Conservation (phyloP, 2,329 filamentous ascomycete genomes). For the Sordariomycetes sp. region DNA sequence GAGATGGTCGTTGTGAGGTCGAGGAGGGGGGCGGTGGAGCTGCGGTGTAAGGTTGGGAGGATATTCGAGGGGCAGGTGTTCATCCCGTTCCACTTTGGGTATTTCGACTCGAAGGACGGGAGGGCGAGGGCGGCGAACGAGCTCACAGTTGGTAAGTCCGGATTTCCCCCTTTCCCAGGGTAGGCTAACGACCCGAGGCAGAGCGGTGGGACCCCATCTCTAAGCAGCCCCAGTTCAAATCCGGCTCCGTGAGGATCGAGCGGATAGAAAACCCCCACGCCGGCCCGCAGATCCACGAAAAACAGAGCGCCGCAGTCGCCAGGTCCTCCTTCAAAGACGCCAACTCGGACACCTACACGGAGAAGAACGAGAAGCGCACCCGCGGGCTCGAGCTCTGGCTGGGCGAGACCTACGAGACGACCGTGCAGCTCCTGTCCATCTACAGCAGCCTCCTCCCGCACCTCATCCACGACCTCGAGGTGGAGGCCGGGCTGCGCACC, state of each 20-base stretch:
- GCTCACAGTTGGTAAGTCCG: slow-evolving; percentile 18
- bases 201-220: slow-evolving; percentile 20
- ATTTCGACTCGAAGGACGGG: slow-evolving; percentile 21
- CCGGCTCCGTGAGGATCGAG: slow-evolving; percentile 20
- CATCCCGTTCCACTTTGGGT: slow-evolving; percentile 26
- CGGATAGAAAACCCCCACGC: slow-evolving; percentile 10
- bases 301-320: slow-evolving; percentile 13
- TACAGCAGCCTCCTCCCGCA: slow-evolving; percentile 14
- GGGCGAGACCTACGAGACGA: slow-evolving; percentile 17
- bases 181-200: background rate
- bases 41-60: slow-evolving; percentile 16
- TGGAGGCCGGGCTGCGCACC: slow-evolving; percentile 16
- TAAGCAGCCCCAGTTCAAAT: slow-evolving; percentile 25
- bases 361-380: slow-evolving; percentile 10
- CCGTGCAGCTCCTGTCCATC: slow-evolving; percentile 13
- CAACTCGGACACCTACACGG: slow-evolving; percentile 1
- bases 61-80: slow-evolving; percentile 20
- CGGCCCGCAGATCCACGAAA: slow-evolving; percentile 9
- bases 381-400: slow-evolving; percentile 20
- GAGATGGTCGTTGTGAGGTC: slow-evolving; percentile 20
- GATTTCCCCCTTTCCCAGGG: background rate
- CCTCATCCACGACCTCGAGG: slow-evolving; percentile 17
- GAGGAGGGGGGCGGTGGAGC: slow-evolving; percentile 17
- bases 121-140: slow-evolving; percentile 22
- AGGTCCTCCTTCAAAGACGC: slow-evolving; percentile 7